Conservation (phyloP, 805 yeast species). For the Myxozyma vanderwaltii region DNA sequence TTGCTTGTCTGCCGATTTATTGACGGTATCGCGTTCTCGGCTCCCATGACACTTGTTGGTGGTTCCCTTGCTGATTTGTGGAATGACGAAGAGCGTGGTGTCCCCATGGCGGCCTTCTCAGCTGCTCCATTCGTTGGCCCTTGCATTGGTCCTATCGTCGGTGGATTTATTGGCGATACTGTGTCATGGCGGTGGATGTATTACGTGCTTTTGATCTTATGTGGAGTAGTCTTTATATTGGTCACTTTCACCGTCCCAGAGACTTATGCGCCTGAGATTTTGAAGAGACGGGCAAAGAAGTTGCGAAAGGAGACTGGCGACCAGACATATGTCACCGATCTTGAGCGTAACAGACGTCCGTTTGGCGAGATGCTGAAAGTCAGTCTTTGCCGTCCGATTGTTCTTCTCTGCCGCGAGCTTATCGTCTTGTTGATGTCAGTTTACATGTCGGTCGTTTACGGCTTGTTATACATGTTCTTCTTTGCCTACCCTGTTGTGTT, state of each 20-base stretch:
- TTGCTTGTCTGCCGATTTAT: slow-evolving; percentile 65
- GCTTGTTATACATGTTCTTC: slow-evolving; percentile 63
- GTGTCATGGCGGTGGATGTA: slow-evolving; percentile 74
- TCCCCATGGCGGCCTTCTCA: slow-evolving; percentile 68
- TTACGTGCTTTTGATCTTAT: slow-evolving; percentile 60
- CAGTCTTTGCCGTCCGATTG: slow-evolving; percentile 73
- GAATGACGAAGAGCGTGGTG: slow-evolving; percentile 60
- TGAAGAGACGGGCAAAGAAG: slow-evolving; percentile 54
- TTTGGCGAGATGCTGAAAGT: slow-evolving; percentile 65
- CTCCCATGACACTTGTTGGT: slow-evolving; percentile 75
- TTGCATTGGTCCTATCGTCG: slow-evolving; percentile 66
- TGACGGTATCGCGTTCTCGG: slow-evolving; percentile 73
- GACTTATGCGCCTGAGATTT: slow-evolving; percentile 59
- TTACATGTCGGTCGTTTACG: slow-evolving; percentile 46
- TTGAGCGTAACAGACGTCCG: slow-evolving; percentile 75
- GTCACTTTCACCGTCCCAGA: slow-evolving; percentile 58
- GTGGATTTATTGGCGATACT: slow-evolving; percentile 61
- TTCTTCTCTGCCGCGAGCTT: slow-evolving; percentile 54
- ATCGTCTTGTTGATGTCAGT: slow-evolving; percentile 57
- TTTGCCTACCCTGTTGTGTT: slow-evolving; percentile 66
- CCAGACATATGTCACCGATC: slow-evolving; percentile 50
- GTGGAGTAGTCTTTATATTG: slow-evolving; percentile 56
- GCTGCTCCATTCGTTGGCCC: slow-evolving; percentile 60
- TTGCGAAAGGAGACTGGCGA: slow-evolving; percentile 58
- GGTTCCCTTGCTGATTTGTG: slow-evolving; percentile 76